A percentile compares a stretch with the other conserved stretches of the same genome.
phyloP scores from a whole-genome alignment of 306 rosid species.

The Malus orientalis region DNA sequence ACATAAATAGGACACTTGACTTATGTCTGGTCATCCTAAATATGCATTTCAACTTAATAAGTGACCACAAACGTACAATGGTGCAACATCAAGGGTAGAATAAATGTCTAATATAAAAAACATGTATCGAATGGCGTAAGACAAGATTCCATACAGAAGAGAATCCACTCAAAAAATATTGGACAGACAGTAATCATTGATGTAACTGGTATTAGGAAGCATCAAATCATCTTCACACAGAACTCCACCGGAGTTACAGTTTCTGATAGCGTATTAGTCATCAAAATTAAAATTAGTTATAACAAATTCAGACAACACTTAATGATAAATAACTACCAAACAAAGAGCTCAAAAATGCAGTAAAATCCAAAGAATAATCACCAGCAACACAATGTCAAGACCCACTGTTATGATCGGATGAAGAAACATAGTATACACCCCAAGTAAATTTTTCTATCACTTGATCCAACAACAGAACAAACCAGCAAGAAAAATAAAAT shows the following conservation, averaged over 20 bases:
- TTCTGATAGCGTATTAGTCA: background rate
- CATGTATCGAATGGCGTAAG: constrained; percentile 31
- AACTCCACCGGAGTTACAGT: background rate
- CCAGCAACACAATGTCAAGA: background rate
- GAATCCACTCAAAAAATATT: constrained; percentile 29
- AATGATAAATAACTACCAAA: background rate
- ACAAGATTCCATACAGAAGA: constrained; percentile 17
- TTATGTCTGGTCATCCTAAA: constrained; percentile 11
- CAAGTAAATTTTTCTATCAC: background rate
- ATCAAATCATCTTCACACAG: constrained; percentile 6
- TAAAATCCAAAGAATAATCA: background rate
- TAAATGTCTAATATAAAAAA: background rate
- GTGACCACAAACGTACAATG: too few relatives aligned
- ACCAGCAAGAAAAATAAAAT: background rate
- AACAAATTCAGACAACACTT: background rate
- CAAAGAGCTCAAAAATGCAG: too few relatives aligned
- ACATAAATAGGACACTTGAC: constrained; percentile 19
- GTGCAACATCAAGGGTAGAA: constrained; percentile 21
- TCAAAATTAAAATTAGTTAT: background rate
- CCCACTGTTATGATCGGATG: background rate
- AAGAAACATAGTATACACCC: background rate
- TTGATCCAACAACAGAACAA: background rate
- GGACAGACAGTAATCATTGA: background rate
- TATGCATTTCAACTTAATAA: background rate
- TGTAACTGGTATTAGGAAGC: constrained; percentile 29